Evolutionary conservation across 257 asterid species (phyloP).

Genomic region (Fraxinus pennsylvanica): DNA sequence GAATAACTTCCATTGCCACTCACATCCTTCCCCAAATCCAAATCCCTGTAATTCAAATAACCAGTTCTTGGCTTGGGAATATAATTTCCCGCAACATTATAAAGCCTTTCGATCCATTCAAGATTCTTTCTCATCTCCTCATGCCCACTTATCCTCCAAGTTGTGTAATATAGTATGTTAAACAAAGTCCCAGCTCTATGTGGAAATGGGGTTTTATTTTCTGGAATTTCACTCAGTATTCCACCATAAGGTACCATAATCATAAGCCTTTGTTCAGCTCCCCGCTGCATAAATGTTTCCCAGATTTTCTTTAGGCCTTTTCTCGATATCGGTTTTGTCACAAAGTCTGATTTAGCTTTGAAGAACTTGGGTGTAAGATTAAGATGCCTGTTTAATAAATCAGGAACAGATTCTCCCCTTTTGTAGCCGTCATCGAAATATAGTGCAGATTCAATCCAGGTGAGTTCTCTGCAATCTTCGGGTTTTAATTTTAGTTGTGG

Average conservation of each 20-base stretch:
- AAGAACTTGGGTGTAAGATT: background rate
- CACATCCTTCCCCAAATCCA: background rate
- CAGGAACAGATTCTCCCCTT: background rate
- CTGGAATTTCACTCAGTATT: background rate
- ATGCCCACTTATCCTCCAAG: background rate
- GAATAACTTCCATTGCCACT: background rate
- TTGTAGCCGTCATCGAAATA: background rate
- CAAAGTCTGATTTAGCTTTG: slow-evolving; percentile 12
- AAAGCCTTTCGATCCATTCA: background rate
- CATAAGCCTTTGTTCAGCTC: background rate
- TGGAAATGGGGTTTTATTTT: background rate
- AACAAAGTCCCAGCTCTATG: slow-evolving; percentile 1
- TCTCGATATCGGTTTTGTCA: background rate
- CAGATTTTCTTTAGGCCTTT: background rate
- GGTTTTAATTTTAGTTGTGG: background rate
- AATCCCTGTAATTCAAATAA: slow-evolving; percentile 9
- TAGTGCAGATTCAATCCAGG: slow-evolving; percentile 13
- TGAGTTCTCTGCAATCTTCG: slow-evolving; percentile 12
- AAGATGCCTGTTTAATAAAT: background rate
- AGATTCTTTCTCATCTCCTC: background rate
- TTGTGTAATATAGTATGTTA: background rate
- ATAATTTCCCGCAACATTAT: background rate
- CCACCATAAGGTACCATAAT: slow-evolving; percentile 11
- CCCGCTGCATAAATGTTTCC: background rate
- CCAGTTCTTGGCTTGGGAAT: slow-evolving; percentile 5